Conservation (phyloP, 2,329 filamentous ascomycete species). For the Pyrenophora graminea region DNA sequence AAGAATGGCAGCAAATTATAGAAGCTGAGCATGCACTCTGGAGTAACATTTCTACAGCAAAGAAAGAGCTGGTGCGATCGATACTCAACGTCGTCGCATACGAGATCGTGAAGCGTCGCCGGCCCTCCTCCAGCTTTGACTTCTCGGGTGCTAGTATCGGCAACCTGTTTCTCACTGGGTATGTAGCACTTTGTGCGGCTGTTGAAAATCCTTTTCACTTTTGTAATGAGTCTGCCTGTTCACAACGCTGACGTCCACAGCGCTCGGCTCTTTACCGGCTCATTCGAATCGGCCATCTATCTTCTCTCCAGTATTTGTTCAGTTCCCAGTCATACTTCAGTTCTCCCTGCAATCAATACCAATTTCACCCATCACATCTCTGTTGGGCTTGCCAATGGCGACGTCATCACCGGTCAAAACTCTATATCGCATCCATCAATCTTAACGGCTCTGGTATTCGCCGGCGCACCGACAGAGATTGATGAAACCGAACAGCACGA, state of each 20-base stretch:
- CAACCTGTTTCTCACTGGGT: slow-evolving; percentile 57
- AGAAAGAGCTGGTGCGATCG: slow-evolving; percentile 57
- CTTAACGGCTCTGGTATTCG: slow-evolving; percentile 33
- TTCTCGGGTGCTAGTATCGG: slow-evolving; percentile 57
- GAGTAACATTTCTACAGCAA: slow-evolving; percentile 57
- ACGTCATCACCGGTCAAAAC: slow-evolving; percentile 86
- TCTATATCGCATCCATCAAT: slow-evolving; percentile 48
- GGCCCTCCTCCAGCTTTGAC: slow-evolving; percentile 54
- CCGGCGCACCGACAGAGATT: slow-evolving; percentile 21
- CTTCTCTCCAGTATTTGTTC: slow-evolving; percentile 83
- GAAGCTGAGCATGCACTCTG: slow-evolving; percentile 81
- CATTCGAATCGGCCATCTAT: slow-evolving; percentile 90
- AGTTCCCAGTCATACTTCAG: slow-evolving; percentile 75
- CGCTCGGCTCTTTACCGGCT: slow-evolving; percentile 86
- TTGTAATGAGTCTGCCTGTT: too few relatives aligned
- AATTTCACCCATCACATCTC: slow-evolving; percentile 97
- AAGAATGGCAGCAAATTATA: slow-evolving; percentile 87
- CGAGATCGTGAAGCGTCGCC: slow-evolving; percentile 54
- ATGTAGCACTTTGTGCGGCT: slow-evolving; percentile 30
- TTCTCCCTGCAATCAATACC: slow-evolving; percentile 89
- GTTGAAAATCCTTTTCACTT: background rate
- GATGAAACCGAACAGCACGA: slow-evolving; percentile 62
- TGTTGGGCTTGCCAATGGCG: slow-evolving; percentile 75
- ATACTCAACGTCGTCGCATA: slow-evolving; percentile 56
- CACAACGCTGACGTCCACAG: slow-evolving; percentile 50